Conservation (phyloP, 768 basidiomycete genomes). For the Suillus subaureus region DNA sequence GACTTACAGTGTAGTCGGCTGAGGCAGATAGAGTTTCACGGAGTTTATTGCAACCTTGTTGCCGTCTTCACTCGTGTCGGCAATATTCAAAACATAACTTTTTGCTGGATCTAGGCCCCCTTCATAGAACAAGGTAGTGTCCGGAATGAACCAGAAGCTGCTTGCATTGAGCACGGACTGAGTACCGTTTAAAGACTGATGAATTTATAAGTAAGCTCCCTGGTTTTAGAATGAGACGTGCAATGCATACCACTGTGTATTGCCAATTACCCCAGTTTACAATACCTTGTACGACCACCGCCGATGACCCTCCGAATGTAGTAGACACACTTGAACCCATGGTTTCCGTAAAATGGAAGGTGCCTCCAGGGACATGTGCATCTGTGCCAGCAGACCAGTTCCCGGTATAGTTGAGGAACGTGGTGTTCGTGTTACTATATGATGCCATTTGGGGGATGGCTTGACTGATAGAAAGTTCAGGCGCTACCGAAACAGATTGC, state of each 20-base stretch:
- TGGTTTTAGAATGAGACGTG: neutral
- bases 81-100: conserved; percentile 15
- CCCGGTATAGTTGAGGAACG: conserved; percentile 19
- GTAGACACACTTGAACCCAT: conserved; percentile 10
- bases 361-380: conserved; percentile 7
- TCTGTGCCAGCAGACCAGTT: conserved; percentile 14
- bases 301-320: conserved; percentile 9
- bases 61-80: conserved; percentile 12
- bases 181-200: conserved; percentile 13
- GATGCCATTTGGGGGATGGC: neutral
- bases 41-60: conserved; percentile 14
- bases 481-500: neutral
- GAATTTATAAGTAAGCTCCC: neutral
- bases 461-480: conserved; percentile 9
- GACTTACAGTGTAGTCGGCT: neutral
- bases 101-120: conserved; percentile 13
- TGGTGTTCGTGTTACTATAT: conserved; percentile 15
- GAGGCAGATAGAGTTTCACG: conserved; percentile 18
- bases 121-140: conserved; percentile 17
- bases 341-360: conserved; percentile 12
- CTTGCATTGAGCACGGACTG: conserved; percentile 14
- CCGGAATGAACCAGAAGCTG: conserved; percentile 26
- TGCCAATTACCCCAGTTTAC: conserved; percentile 27
- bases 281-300: conserved; percentile 17
- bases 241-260: conserved; percentile 26